Evolutionary conservation across 345 rosid genomes (phyloP), one percentile per base, ranked within the genome.

Genomic region (Limnanthes douglasii): DNA sequence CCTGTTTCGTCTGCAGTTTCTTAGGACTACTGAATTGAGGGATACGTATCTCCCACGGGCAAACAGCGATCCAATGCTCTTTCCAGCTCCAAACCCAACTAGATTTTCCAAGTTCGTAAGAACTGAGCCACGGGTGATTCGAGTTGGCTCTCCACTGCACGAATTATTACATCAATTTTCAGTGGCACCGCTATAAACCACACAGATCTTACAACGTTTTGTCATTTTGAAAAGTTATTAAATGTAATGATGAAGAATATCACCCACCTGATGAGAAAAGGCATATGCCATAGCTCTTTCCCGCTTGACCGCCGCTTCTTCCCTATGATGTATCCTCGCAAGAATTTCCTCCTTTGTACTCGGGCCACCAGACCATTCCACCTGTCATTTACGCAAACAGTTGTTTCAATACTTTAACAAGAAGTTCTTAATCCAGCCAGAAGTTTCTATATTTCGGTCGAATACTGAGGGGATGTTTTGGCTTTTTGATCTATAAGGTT

Each of bases 1-100:
- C 50, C 32, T 61, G 69, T 53, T 22, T 66, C 25, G 12, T 66
- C 48, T 60, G 71, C 3, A 25, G 41, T 54, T 74, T 75, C 53
- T 66, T 80, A 29, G 86, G 83, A 57, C 54, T 72, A 18, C 23
- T 10, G 41, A 59, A 53, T 34, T 50, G 51, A 20, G 33, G 14
- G 18, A 73, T 39, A 26, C 86, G 81, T 38, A 66, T 69, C 56
- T 90, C 95, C 98, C 98, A 90, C 15, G 98, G 98, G 8, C 92
- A 66, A 57, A 64, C 85, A 51, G 94, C 68, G 27, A 90, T 65
- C 98, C 98, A 90, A 17, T 85, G 75, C 30, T 90, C 95, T 67
- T 50, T 76, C 94, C 98, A 90, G 61, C 98, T 84, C 98, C 98
- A 90, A 37, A 86, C 92, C 94, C 95, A 90, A 22, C 73, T 76